Evolutionary conservation across 1,139 yeast genomes (phyloP).

Genomic region (Suhomyces coccinellae): DNA sequence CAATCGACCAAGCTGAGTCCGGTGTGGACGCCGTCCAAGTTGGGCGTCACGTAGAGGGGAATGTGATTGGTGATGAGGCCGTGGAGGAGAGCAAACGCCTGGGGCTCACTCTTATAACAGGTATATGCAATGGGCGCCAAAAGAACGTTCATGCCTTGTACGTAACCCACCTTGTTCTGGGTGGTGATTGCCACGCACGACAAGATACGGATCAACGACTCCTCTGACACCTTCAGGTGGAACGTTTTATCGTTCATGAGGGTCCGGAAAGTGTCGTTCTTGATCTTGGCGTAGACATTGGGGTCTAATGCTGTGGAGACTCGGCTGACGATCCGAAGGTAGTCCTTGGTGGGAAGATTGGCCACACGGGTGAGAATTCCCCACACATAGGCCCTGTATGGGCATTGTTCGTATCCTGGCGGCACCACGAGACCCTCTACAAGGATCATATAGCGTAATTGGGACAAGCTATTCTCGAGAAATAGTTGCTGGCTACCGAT

Average conservation of each 20-base stretch:
- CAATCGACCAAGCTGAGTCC: slow-evolving; percentile 70
- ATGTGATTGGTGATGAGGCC: slow-evolving; percentile 59
- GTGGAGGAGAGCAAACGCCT: slow-evolving; percentile 74
- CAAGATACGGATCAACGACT: slow-evolving; percentile 64
- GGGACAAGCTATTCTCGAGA: slow-evolving; percentile 70
- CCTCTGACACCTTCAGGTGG: slow-evolving; percentile 66
- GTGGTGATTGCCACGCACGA: slow-evolving; percentile 67
- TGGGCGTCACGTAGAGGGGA: slow-evolving; percentile 78
- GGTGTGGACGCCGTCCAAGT: slow-evolving; percentile 79
- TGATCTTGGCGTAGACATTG: slow-evolving; percentile 64
- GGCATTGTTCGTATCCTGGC: slow-evolving; percentile 52
- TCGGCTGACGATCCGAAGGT: slow-evolving; percentile 52
- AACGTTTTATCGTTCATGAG: slow-evolving; percentile 73
- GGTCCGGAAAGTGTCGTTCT: slow-evolving; percentile 86
- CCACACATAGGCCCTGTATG: slow-evolving; percentile 81
- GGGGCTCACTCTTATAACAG: slow-evolving; percentile 74
- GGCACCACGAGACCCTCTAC: slow-evolving; percentile 71
- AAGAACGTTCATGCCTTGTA: slow-evolving; percentile 88
- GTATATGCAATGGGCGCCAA: slow-evolving; percentile 83
- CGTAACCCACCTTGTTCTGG: slow-evolving; percentile 54
- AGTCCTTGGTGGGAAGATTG: slow-evolving; percentile 54
- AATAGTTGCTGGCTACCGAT: slow-evolving; percentile 62
- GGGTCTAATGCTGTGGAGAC: slow-evolving; percentile 52
- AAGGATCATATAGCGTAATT: slow-evolving; percentile 73
- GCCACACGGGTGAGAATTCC: slow-evolving; percentile 69